These are phyloP conservation scores for Hippophae rhamnoides DNA, from an alignment of 306 rosid genomes.

Conservation along the genomic window DNA sequence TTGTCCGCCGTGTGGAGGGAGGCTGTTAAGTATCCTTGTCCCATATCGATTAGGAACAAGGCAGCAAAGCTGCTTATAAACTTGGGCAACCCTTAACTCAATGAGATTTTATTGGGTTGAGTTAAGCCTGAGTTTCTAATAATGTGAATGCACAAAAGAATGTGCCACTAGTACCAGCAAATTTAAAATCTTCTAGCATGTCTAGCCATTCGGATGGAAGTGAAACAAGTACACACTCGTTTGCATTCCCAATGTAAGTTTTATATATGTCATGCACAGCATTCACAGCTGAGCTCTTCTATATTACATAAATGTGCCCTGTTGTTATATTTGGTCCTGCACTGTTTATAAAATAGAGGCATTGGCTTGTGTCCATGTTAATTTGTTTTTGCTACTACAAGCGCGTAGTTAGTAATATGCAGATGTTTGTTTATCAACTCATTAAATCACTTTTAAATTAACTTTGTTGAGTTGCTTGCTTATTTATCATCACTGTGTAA, in stretches of 20 bases:
- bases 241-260: constrained; percentile 60
- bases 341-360: too few species aligned
- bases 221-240: constrained; percentile 23
- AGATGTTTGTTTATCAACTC: neutral
- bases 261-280: neutral
- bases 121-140: too few species aligned
- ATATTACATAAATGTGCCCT: neutral
- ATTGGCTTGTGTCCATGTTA: neutral
- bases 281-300: neutral
- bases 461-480: too few species aligned
- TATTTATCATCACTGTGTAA: too few species aligned
- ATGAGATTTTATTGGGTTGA: too few species aligned
- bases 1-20: too few species aligned
- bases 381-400: neutral
- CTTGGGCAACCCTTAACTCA: too few species aligned
- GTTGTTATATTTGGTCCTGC: neutral
- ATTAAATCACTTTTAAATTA: too few species aligned
- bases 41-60: too few species aligned
- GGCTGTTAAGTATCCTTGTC: too few species aligned
- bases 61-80: too few species aligned
- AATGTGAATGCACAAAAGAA: constrained; percentile 7
- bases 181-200: constrained; percentile 17
- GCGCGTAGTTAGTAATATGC: neutral
- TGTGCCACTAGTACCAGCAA: constrained; percentile 7
- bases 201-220: constrained; percentile 31